Evolutionary conservation across 1,139 yeast genomes (phyloP), one percentile per base, ranked within the genome.

Genomic region (Geotrichum candidum): DNA sequence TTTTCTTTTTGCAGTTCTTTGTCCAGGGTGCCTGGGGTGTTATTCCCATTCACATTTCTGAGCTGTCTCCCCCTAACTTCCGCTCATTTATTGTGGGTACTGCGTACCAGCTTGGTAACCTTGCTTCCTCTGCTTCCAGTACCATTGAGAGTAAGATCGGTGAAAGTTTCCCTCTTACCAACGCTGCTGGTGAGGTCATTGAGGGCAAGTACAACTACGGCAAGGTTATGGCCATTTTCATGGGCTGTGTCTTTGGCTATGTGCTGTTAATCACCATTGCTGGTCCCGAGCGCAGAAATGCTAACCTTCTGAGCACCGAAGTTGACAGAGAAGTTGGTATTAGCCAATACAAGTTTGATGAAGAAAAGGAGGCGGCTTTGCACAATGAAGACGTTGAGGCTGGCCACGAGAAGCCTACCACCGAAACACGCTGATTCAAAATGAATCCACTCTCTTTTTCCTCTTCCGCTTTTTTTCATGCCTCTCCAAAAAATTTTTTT

Each of bases 21-120:
- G 94, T 89, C 57, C 96, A 88, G 75, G 96, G 96, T 66, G 88
- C 90, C 22, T 90, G 96, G 91, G 95, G 96, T 68, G 88, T 88
- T 55, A 81, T 87, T 67, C 96, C 96, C 61, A 83, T 87, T 65
- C 90, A 88, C 73, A 78, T 88, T 59, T 80, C 89, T 1, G 96
- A 88, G 74, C 79, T 89, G 66, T 82, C 94, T n/a, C 87, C 87
- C 56, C 94, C 92, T 29, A 85, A 86, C 67, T 86, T 85, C 76
- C 81, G 88, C 72, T 80, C 92, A 2, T 85, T 88, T 67, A 85
- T 87, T 59, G 84, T 83, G 56, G 96, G 96, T 71, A 82, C 84
- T 59, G 80, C 91, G 31, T 89, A 89, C 71, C 96, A 89, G 75
- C 80, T 89, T 69, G 96, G 96, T 79, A 89, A 88, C 75, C 81